phyloP scores from a whole-genome alignment of 1,139 yeast genomes.

The Sugiyamaella sp. region DNA sequence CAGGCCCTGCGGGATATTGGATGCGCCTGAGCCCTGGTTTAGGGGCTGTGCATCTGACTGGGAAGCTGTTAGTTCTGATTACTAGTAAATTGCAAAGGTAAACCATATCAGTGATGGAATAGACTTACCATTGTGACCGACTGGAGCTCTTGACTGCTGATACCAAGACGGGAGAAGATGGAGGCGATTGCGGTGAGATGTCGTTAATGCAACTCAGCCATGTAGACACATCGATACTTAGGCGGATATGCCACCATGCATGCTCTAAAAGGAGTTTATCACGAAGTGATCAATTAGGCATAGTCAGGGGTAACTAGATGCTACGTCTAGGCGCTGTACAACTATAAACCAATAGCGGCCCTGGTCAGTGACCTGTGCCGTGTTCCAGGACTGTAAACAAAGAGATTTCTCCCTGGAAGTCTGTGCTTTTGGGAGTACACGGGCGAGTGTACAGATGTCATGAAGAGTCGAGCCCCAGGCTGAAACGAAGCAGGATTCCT shows the following conservation, averaged over 20 bases:
- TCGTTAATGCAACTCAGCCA: not conserved
- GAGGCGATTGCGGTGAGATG: not conserved
- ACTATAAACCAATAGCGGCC: too few species aligned
- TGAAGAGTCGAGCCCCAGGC: too few species aligned
- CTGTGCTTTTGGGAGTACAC: too few species aligned
- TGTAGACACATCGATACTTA: not conserved
- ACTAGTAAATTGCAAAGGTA: too few species aligned
- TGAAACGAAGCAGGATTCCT: too few species aligned
- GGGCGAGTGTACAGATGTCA: too few species aligned
- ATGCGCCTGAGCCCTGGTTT: constrained; percentile 12
- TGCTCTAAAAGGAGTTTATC: not conserved
- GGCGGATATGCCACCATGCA: not conserved
- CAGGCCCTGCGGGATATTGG: constrained; percentile 31
- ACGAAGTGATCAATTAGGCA: not conserved
- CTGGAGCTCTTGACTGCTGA: not conserved
- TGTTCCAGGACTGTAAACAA: too few species aligned
- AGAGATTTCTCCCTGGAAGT: too few species aligned
- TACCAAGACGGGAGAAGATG: not conserved
- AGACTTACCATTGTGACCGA: not conserved
- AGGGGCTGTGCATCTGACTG: constrained; percentile 18
- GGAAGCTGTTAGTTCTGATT: too few species aligned
- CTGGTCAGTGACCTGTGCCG: too few species aligned
- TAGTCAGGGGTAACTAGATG: not conserved
- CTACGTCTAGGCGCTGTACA: too few species aligned
- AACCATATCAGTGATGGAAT: not conserved